Base-by-base conservation (phyloP, 2,329 filamentous ascomycete genomes). In the Venturia oleaginea region DNA sequence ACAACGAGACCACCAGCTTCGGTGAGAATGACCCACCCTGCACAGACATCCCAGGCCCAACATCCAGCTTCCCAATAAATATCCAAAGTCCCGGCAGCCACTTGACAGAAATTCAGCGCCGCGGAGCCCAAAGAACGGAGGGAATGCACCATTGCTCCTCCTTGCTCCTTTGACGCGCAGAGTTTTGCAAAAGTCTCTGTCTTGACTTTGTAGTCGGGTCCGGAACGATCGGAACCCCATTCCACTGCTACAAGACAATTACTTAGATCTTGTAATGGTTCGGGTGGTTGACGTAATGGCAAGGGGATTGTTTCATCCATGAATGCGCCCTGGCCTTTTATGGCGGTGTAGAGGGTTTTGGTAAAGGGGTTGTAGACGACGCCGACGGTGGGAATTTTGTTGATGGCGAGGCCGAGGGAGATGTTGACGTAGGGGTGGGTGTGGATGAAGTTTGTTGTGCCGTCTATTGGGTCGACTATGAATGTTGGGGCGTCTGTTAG, bases 1-100 rank as follows among this genome's bases (percentile, higher is more conserved):
- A 83, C 88, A 79, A 93, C 84, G 62, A 84, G 78, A 0, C 90
- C 90, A 0, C 90, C 90, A 0, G 89, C 88, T 78, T 93, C 90
- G 37, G 78, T 77, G 32, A 93, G 77, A 66, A 93, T 87, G 65
- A 87, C 85, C 90, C 89, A 92, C 0, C 86, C 90, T 5, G 90
- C 90, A 71, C 88, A 90, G 2, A 93, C 90, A 73, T 93, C 90
- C 90, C 90, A 93, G 1, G 89, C 88, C 84, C 89, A 93, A 74
- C 88, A 91, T 0, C 90, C 90, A 43, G 87, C 89, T 76, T 93
- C 90, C 90, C 90, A 93, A 73, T 91, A 93, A 27, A 85, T 70
- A 72, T 93, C 90, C 32, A 91, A 69, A 73, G 86, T 82, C 0
- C 90, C 90, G 11, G 84, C 83, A 2, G 90, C 90, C 3, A 91